Conservation (phyloP, 169 alveolate genomes). For the Babesia ovis region DNA sequence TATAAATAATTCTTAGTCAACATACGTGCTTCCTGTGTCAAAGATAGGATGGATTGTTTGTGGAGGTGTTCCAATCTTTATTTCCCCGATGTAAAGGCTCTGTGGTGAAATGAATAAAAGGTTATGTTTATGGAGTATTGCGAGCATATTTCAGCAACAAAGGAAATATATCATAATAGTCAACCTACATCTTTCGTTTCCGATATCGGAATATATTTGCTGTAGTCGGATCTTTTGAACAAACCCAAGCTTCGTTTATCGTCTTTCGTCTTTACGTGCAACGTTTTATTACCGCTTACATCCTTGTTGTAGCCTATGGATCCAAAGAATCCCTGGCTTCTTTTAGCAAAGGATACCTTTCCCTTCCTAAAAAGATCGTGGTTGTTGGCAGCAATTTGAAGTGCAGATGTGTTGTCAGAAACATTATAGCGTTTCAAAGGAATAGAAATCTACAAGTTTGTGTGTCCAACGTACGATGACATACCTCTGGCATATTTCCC, state of each 20-base stretch:
- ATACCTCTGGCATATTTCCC: slow-evolving; percentile 22
- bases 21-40: slow-evolving; percentile 84
- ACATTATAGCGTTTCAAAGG: slow-evolving; percentile 18
- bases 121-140: background rate
- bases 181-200: slow-evolving; percentile 62
- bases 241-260: background rate
- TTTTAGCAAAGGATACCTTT: slow-evolving; percentile 42
- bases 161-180: no score
- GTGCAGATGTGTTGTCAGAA: slow-evolving; percentile 17
- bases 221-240: background rate
- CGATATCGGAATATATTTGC: slow-evolving; percentile 38
- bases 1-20: background rate
- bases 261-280: no score
- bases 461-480: background rate
- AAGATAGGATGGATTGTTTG: slow-evolving; percentile 81
- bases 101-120: slow-evolving; percentile 16
- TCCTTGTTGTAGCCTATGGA: slow-evolving; percentile 31
- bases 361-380: slow-evolving; percentile 43
- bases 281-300: background rate
- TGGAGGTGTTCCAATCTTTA: slow-evolving; percentile 78
- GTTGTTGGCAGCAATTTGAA: slow-evolving; percentile 35
- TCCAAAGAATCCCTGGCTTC: slow-evolving; percentile 53
- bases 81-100: slow-evolving; percentile 73
- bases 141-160: background rate
- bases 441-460: slow-evolving; percentile 19